Conservation (phyloP, 306 rosid species). For the Quercus glauca region DNA sequence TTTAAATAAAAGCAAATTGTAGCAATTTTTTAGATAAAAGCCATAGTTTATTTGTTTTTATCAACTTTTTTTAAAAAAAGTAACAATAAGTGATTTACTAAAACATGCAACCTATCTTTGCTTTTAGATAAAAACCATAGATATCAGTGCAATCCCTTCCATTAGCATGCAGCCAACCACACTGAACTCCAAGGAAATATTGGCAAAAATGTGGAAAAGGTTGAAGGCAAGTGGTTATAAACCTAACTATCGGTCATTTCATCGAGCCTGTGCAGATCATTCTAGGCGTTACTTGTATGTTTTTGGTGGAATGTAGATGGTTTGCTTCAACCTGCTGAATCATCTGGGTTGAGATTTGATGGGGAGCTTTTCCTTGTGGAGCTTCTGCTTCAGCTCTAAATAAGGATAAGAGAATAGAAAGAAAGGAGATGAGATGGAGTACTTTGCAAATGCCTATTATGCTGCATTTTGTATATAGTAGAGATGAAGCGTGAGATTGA, state of each 20-base stretch:
- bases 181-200: constrained; percentile 33
- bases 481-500: background rate
- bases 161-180: constrained; percentile 34
- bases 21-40: too few relatives aligned
- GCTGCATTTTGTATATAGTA: constrained; percentile 20
- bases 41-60: too few relatives aligned
- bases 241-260: constrained; percentile 59
- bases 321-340: constrained; percentile 40
- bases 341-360: constrained; percentile 70
- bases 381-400: constrained; percentile 58
- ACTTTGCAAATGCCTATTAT: constrained; percentile 16
- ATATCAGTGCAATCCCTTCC: constrained; percentile 38
- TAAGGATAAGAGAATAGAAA: background rate
- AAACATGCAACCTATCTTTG: too few relatives aligned
- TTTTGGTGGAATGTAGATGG: constrained; percentile 88
- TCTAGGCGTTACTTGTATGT: constrained; percentile 59
- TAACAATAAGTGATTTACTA: too few relatives aligned
- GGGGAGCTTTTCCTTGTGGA: constrained; percentile 74
- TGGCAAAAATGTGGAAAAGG: constrained; percentile 68
- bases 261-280: constrained; percentile 71
- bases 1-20: too few relatives aligned
- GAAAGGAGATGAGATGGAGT: background rate
- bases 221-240: constrained; percentile 48
- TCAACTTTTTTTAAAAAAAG: too few relatives aligned
- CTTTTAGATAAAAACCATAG: too few relatives aligned